Evolutionary conservation across 208 protist genomes (phyloP), one percentile per base, ranked within the genome.

Genomic region (Entamoeba invadens): DNA sequence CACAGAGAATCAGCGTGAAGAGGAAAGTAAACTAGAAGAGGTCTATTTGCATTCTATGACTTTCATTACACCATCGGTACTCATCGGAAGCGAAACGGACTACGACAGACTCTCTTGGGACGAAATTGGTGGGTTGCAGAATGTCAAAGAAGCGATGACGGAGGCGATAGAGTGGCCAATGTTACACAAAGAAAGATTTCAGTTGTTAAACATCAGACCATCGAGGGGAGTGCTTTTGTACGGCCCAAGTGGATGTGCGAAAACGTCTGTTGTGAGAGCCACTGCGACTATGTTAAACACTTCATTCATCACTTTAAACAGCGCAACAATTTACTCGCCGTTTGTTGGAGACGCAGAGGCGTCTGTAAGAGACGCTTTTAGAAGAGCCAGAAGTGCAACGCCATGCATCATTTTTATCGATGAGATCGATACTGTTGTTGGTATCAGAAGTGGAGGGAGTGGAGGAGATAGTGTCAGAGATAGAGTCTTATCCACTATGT

Each of bases 331-430:
- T 35, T 97, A 98, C 77, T 96, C 94, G 25, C 98, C 98, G 94
- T 99, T 96, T 96, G 98, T 99, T 1, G 98, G 98, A 46, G 98
- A 99, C 50, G 97, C 96, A 45, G 98, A 99, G 94, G 96, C 96
- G 16, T 98, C 95, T 14, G 95, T 99, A 4, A 94, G 96, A 14
- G 96, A 97, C 51, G 93, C 98, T 0, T 99, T 99, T 93, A 93
- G 94, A 46, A 96, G 95, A 42, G 98, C 98, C 1, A 95, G 97
- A 35, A 94, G 94, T 42, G 95, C 96, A 18, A 94, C 98, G 8
- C 98, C 98, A 0, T 96, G 96, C n/a, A 97, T 99, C 46, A 93
- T 99, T 31, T 99, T 99, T 95, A 98, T 99, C 92, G 98, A 98
- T 94, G 95, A 96, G 93, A 96, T 97, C 35, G 97, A 97, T 94